Evolutionary conservation across 352 stramenopile genomes (phyloP).

Genomic region (Globisporangium emineosum): DNA sequence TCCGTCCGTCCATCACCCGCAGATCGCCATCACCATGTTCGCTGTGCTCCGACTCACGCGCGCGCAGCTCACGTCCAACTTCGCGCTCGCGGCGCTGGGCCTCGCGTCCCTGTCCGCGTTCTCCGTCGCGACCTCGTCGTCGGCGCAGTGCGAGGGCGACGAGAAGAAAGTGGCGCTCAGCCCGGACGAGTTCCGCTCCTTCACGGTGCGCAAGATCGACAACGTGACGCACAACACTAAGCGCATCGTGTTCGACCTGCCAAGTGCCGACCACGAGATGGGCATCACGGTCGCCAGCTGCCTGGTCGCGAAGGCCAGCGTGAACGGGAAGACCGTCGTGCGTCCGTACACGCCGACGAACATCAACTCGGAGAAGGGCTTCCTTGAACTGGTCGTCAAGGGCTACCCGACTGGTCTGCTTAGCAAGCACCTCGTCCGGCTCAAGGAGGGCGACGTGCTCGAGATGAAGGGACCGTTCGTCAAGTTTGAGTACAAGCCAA

Average conservation of each 20-base stretch:
- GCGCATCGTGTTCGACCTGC: slow-evolving; percentile 69
- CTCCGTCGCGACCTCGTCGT: slow-evolving; percentile 12
- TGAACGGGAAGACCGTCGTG: slow-evolving; percentile 74
- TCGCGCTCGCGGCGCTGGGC: slow-evolving; percentile 33
- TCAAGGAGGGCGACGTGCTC: slow-evolving; percentile 82
- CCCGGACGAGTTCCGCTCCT: slow-evolving; percentile 63
- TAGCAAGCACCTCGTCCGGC: slow-evolving; percentile 82
- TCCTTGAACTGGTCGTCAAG: slow-evolving; percentile 89
- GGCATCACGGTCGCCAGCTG: slow-evolving; percentile 54
- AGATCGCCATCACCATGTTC: slow-evolving; percentile 13
- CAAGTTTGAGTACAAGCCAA: slow-evolving; percentile 86
- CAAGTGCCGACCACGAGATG: slow-evolving; percentile 56
- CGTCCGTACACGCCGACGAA: slow-evolving; percentile 89
- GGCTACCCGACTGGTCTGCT: slow-evolving; percentile 81
- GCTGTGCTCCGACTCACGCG: slow-evolving; percentile 46
- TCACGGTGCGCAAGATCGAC: slow-evolving; percentile 74
- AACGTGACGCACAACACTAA: slow-evolving; percentile 76
- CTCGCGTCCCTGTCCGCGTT: slow-evolving; percentile 40
- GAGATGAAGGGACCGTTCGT: slow-evolving; percentile 89
- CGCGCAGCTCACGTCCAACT: slow-evolving; percentile 30
- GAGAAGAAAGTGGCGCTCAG: slow-evolving; percentile 49
- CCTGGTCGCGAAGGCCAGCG: slow-evolving; percentile 61
- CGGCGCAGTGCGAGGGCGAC: slow-evolving; percentile 22
- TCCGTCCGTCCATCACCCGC: neutral
- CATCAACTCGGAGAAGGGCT: slow-evolving; percentile 79